Evolutionary conservation across 2,329 filamentous ascomycete genomes (phyloP), one percentile per base, ranked within the genome.

Genomic region (Leptographium wingfieldii): DNA sequence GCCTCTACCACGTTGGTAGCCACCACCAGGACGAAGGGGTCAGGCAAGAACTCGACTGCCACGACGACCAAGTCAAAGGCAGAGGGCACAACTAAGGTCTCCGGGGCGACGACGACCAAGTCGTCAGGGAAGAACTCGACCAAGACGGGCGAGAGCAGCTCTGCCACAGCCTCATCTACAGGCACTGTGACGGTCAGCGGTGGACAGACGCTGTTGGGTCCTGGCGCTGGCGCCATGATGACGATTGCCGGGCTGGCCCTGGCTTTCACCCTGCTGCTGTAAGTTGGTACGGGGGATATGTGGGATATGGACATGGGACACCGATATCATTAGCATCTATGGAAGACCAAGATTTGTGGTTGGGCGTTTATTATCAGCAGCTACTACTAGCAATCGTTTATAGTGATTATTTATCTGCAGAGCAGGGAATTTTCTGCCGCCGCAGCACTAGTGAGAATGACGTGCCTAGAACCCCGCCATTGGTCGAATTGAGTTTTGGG

Each of bases 191-290:
- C 63, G 2, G 58, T 59, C 48, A 62, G 57, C 25, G 52, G 52
- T 6, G 56, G 29, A 2, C n/a, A 56, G 54, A 38, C 1, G 54
- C 16, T 60, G 51, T 51, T 59, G 7, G 56, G 62, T 5, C 55
- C 60, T 1, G 58, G 61, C 16, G n/a, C 56, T 11, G 60, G 59
- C 14, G 58, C 38, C 14, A 14, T 65, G 6, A 57, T 60, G 29
- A 61, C 59, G 1, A 49, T 63, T 33, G 60, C 60, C 29, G 60
- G 63, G 3, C 57, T 65, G 43, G 62, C 59, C 10, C 40, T 63
- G 33, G 60, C 56, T 0, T 60, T 63, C 29, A 56, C 46, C 33
- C 38, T 61, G n/a, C 61, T 62, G 38, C 51, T 63, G 60, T 63
- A 46, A 59, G 27, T 14, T 19, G 12, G 2, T 19, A 43, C 14